Conservation (phyloP, 169 alveolate species). For the Plasmodium fragile region DNA sequence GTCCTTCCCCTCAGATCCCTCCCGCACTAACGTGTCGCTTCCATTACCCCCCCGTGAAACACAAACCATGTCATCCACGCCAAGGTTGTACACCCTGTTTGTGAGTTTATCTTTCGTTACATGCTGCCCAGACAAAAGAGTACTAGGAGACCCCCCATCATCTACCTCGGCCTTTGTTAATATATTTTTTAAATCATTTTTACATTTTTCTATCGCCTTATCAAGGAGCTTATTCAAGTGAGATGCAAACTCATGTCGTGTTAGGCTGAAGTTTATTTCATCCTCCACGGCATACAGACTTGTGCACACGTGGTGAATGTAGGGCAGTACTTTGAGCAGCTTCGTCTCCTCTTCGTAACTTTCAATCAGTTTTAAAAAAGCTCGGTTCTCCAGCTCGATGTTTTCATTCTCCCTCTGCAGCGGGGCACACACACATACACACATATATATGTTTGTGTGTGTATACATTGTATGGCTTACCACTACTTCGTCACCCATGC, state of each 20-base stretch:
- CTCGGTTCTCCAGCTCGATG: slow-evolving; percentile 30
- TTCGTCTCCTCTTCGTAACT: slow-evolving; percentile 50
- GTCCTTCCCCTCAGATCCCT: neutral
- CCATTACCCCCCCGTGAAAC: neutral
- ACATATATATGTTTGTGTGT: neutral
- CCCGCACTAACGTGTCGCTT: neutral
- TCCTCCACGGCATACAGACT: slow-evolving; percentile 24
- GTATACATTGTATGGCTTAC: neutral
- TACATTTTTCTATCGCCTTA: neutral
- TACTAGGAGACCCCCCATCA: neutral
- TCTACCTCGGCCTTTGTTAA: neutral
- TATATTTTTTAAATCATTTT: slow-evolving; percentile 7
- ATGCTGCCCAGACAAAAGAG: neutral
- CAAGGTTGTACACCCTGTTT: neutral
- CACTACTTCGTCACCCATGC: neutral
- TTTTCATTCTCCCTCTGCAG: slow-evolving; percentile 27
- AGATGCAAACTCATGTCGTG: neutral
- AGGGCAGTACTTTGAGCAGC: slow-evolving; percentile 7
- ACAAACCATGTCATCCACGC: slow-evolving; percentile 11
- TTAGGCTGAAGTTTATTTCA: slow-evolving; percentile 5
- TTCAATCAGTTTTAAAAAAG: slow-evolving; percentile 39
- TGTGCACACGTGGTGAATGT: slow-evolving; percentile 55
- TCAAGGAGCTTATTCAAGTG: neutral
- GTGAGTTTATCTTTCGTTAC: neutral
- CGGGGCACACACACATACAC: neutral